A percentile compares a stretch with the other conserved stretches of the same genome.
phyloP scores from a whole-genome alignment of 352 stramenopile species.

The Phytophthora kernoviae region DNA sequence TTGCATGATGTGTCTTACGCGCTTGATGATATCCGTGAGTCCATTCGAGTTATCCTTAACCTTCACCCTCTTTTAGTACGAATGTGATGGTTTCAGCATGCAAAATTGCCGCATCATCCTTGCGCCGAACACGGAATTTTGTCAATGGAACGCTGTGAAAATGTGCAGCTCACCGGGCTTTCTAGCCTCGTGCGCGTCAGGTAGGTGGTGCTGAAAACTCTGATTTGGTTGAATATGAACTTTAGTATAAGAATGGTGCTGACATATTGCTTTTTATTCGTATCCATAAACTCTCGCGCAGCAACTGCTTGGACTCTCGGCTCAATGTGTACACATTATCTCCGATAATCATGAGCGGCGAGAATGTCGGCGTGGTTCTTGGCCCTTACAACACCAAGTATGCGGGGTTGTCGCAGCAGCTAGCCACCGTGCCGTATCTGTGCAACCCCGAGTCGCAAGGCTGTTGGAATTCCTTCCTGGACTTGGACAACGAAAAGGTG shows the following conservation, averaged over 20 bases:
- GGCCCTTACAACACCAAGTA: slow-evolving; percentile 97
- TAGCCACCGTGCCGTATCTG: slow-evolving; percentile 52
- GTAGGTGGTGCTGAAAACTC: slow-evolving; percentile 28
- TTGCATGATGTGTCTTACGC: slow-evolving; percentile 2
- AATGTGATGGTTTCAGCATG: slow-evolving; percentile 94
- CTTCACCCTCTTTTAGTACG: slow-evolving; percentile 38
- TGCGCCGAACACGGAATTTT: slow-evolving; percentile 92
- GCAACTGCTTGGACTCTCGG: slow-evolving; percentile 93
- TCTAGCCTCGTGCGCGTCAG: slow-evolving; percentile 88
- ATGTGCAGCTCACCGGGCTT: slow-evolving; percentile 88
- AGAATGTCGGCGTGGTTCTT: slow-evolving; percentile 95
- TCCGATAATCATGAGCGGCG: slow-evolving; percentile 92
- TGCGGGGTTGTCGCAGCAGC: slow-evolving; percentile 83
- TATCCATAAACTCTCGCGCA: slow-evolving; percentile 20
- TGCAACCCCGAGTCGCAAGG: slow-evolving; percentile 55
- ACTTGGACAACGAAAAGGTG: slow-evolving; percentile 73
- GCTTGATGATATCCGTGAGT: not conserved
- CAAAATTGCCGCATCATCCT: slow-evolving; percentile 96
- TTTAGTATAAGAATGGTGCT: not conserved
- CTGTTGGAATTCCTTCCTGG: slow-evolving; percentile 69
- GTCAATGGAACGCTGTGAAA: slow-evolving; percentile 95
- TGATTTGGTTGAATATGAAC: not conserved
- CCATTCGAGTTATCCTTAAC: slow-evolving; percentile 52
- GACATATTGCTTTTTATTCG: not conserved
- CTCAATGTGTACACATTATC: slow-evolving; percentile 93